A percentile compares a stretch with the other conserved stretches of the same genome.
phyloP scores from a whole-genome alignment of 441 rosid species.

The Populus hybrid region DNA sequence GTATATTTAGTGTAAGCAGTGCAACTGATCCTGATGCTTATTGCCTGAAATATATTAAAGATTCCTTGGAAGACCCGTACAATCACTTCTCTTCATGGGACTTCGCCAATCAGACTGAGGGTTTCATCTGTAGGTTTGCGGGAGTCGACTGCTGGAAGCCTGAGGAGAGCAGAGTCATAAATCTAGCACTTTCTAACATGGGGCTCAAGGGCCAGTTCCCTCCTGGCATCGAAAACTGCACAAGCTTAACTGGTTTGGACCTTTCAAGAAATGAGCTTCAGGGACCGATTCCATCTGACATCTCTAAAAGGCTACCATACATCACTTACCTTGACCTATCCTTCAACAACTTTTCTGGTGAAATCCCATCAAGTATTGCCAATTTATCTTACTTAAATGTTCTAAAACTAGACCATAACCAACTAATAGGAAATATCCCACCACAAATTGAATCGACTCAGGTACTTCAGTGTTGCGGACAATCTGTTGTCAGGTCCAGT shows the following conservation, averaged over 20 bases:
- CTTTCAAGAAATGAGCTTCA: neutral
- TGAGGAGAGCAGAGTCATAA: constrained; percentile 4
- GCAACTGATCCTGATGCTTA: too few relatives aligned
- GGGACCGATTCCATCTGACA: neutral
- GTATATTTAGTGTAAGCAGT: too few relatives aligned
- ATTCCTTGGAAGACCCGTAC: too few relatives aligned
- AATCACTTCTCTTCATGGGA: too few relatives aligned
- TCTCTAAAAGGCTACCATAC: too few relatives aligned
- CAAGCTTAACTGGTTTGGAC: constrained; percentile 7
- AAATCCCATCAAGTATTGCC: too few relatives aligned
- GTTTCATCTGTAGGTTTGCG: neutral
- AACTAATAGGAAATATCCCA: constrained; percentile 4
- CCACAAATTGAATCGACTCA: neutral
- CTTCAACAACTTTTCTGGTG: too few relatives aligned
- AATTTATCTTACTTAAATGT: neutral
- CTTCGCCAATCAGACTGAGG: neutral
- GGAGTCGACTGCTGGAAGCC: constrained; percentile 6
- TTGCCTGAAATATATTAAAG: too few relatives aligned
- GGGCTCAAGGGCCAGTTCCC: constrained; percentile 7
- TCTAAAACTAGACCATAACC: neutral
- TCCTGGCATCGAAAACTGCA: neutral
- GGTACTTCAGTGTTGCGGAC: neutral
- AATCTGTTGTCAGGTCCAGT: neutral
- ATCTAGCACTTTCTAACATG: neutral
- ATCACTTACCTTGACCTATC: too few relatives aligned